phyloP scores from a whole-genome alignment of 2,329 filamentous ascomycete genomes.

The Beauveria bassiana region DNA sequence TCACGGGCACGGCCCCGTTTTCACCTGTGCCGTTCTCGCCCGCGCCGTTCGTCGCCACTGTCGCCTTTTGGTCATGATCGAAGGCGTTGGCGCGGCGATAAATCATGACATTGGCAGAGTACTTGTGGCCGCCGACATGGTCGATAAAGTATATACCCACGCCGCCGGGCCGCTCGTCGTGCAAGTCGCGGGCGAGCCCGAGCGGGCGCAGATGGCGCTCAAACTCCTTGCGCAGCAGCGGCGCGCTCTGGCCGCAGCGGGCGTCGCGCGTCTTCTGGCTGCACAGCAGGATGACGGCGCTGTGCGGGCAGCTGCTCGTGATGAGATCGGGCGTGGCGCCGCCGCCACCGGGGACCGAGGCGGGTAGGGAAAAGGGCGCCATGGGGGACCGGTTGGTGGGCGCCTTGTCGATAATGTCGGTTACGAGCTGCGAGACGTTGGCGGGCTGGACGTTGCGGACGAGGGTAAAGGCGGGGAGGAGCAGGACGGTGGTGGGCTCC shows the following conservation, averaged over 20 bases:
- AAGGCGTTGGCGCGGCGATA: constrained; percentile 63
- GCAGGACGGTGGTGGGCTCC: constrained; percentile 67
- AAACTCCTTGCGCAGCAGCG: constrained; percentile 79
- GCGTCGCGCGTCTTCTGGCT: constrained; percentile 92
- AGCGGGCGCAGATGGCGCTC: constrained; percentile 81
- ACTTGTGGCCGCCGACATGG: constrained; percentile 95
- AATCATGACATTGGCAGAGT: constrained; percentile 87
- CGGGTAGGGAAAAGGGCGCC: constrained; percentile 29
- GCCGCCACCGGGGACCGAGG: constrained; percentile 19
- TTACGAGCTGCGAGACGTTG: constrained; percentile 64
- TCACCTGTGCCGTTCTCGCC: not conserved
- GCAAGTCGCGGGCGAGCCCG: constrained; percentile 76
- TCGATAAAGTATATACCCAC: constrained; percentile 95
- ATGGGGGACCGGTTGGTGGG: constrained; percentile 69
- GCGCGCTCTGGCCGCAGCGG: constrained; percentile 88
- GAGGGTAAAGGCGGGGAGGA: constrained; percentile 77
- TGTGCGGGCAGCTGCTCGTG: constrained; percentile 58
- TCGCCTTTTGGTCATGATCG: constrained; percentile 36
- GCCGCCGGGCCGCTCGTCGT: constrained; percentile 83
- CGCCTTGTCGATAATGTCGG: constrained; percentile 58
- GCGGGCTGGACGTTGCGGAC: constrained; percentile 77
- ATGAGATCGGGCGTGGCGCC: not conserved
- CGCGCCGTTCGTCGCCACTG: not conserved
- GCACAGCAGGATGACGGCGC: constrained; percentile 84
- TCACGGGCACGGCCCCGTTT: constrained; percentile 17